Conservation (phyloP, 768 basidiomycete genomes). For the Amanita thiersii region DNA sequence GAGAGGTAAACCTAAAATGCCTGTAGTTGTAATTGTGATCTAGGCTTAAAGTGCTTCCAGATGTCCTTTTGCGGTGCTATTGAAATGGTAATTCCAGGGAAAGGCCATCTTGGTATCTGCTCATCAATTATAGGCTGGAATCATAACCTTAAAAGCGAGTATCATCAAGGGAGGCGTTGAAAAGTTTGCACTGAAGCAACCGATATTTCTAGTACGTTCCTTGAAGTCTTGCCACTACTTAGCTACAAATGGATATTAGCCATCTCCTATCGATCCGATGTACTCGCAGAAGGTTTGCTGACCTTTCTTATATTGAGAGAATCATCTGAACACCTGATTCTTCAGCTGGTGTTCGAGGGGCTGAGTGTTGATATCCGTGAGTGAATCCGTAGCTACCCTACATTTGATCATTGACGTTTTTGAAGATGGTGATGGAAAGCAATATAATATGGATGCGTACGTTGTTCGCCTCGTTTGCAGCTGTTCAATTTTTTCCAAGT, state of each 20-base stretch:
- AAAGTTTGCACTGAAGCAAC: constrained; percentile 66
- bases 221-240: not conserved
- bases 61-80: constrained; percentile 73
- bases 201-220: constrained; percentile 56
- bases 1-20: constrained; percentile 35
- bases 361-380: constrained; percentile 64
- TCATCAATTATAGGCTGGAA: constrained; percentile 42
- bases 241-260: constrained; percentile 25
- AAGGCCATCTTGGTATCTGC: not conserved
- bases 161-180: constrained; percentile 70
- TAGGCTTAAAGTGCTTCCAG: no score
- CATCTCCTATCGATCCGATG: constrained; percentile 66
- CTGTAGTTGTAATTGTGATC: not conserved
- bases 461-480: constrained; percentile 11
- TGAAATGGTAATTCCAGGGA: constrained; percentile 46
- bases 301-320: not conserved
- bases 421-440: constrained; percentile 62
- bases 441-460: constrained; percentile 74
- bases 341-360: constrained; percentile 65
- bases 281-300: constrained; percentile 57
- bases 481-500: not conserved
- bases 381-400: no score
- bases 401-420: not conserved
- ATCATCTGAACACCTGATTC: constrained; percentile 1
- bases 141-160: constrained; percentile 63